Conservation (phyloP, 345 rosid species). For the Hypericum perforatum region DNA sequence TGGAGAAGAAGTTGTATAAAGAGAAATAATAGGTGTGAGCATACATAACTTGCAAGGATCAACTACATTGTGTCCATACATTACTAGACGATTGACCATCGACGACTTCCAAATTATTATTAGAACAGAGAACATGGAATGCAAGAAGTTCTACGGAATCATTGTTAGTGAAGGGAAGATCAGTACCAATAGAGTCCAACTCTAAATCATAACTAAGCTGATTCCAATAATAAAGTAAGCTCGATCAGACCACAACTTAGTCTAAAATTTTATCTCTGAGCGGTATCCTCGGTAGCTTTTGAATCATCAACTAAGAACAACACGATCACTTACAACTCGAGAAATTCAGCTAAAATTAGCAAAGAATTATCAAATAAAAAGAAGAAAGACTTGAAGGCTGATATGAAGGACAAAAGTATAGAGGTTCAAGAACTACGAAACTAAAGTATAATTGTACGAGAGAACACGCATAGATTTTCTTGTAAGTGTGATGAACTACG, state of each 20-base stretch:
- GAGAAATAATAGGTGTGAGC: too few relatives aligned
- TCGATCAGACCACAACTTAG: slow-evolving; percentile 97
- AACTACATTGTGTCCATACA: slow-evolving; percentile 38
- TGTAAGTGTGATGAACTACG: too few relatives aligned
- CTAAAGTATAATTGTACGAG: too few relatives aligned
- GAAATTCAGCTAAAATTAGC: too few relatives aligned
- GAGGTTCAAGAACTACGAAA: too few relatives aligned
- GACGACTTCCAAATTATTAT: slow-evolving; percentile 57
- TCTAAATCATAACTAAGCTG: slow-evolving; percentile 66
- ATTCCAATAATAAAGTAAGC: slow-evolving; percentile 87
- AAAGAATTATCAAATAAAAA: too few relatives aligned
- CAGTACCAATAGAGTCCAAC: slow-evolving; percentile 93
- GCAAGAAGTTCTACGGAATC: too few relatives aligned
- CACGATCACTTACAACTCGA: not conserved
- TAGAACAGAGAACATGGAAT: slow-evolving; percentile 10
- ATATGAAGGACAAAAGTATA: too few relatives aligned
- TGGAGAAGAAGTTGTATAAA: too few relatives aligned
- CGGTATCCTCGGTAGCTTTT: slow-evolving; percentile 56
- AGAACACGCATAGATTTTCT: too few relatives aligned
- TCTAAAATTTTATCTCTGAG: slow-evolving; percentile 44
- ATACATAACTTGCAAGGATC: slow-evolving; percentile 72
- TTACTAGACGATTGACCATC: slow-evolving; percentile 63
- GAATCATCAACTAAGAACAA: slow-evolving; percentile 1
- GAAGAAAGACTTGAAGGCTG: too few relatives aligned
- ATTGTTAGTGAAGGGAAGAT: slow-evolving; percentile 95